Percentiles rank a stretch among this genome's conserved stretches.
Evolutionary conservation across 116 monocot genomes (phyloP).

Genomic region (Cymodocea nodosa): DNA sequence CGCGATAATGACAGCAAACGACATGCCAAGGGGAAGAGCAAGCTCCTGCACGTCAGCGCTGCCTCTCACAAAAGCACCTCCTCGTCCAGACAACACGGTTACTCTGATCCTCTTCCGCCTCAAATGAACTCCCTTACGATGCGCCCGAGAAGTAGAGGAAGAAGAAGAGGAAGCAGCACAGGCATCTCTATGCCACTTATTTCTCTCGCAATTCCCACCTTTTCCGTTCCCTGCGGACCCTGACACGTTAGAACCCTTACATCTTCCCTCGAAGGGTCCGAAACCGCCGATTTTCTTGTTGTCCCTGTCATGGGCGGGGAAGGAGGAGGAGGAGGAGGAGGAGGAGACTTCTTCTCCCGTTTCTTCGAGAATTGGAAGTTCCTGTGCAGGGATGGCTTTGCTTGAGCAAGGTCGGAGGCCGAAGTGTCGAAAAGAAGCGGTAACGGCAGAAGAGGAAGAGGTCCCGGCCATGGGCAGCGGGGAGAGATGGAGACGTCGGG

Average conservation of each 20-base stretch:
- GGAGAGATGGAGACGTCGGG: not conserved
- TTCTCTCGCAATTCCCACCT: not conserved
- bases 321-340: not conserved
- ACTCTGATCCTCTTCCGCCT: not conserved
- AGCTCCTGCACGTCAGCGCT: slow-evolving; percentile 21
- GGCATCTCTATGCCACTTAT: not conserved
- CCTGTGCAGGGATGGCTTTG: not conserved
- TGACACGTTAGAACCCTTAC: not conserved
- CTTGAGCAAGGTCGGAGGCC: not conserved
- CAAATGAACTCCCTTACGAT: not conserved
- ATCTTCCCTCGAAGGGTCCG: too few species aligned
- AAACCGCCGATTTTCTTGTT: not conserved
- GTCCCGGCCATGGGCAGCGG: not conserved
- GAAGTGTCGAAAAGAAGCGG: not conserved
- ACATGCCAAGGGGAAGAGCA: slow-evolving; percentile 77
- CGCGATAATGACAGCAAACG: slow-evolving; percentile 66
- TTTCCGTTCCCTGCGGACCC: not conserved
- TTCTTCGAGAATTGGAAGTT: not conserved
- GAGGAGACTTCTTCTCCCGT: not conserved
- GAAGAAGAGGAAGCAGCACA: slow-evolving; percentile 3
- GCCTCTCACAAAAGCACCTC: too few species aligned
- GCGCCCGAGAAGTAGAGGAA: not conserved
- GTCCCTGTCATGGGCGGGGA: not conserved
- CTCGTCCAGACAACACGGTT: too few species aligned
- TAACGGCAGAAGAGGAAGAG: not conserved